These are phyloP conservation scores for Cercospora sp. DNA, from an alignment of 2,329 filamentous ascomycete species.

Conservation along the genomic window DNA sequence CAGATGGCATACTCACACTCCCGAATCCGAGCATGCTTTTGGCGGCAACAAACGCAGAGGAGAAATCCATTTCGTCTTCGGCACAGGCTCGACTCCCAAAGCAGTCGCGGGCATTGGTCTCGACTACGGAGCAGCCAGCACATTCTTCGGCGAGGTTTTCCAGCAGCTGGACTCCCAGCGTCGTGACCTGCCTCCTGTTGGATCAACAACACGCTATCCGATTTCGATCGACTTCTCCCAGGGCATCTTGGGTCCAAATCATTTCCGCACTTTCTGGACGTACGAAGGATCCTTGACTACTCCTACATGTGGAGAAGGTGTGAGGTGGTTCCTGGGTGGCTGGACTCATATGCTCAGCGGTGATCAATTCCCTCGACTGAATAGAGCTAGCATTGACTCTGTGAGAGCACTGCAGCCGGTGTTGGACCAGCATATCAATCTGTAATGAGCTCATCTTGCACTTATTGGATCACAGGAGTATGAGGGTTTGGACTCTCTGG, in stretches of 20 bases:
- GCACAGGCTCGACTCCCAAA: neutral
- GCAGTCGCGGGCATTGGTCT: neutral
- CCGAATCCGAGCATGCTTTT: constrained; percentile 2
- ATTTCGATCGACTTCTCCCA: neutral
- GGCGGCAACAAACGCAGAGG: neutral
- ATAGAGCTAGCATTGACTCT: neutral
- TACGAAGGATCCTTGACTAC: neutral
- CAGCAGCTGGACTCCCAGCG: neutral
- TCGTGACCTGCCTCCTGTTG: neutral
- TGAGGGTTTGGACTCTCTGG: neutral
- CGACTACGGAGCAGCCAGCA: neutral
- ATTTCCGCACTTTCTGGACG: neutral
- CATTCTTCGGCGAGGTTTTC: neutral
- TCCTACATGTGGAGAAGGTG: neutral
- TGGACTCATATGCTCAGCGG: neutral
- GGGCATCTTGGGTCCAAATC: neutral
- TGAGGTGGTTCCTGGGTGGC: neutral
- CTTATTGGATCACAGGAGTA: neutral
- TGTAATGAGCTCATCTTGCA: neutral
- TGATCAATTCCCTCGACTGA: neutral
- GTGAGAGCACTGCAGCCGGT: constrained; percentile 2
- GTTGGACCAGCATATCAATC: constrained; percentile 1
- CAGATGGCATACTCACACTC: constrained; percentile 1
- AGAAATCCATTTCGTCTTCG: constrained; percentile 2
- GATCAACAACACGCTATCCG: neutral